Percentiles rank a stretch among this genome's conserved stretches.
phyloP scores from a whole-genome alignment of 768 basidiomycete species.

The Mrakia blollopis region DNA sequence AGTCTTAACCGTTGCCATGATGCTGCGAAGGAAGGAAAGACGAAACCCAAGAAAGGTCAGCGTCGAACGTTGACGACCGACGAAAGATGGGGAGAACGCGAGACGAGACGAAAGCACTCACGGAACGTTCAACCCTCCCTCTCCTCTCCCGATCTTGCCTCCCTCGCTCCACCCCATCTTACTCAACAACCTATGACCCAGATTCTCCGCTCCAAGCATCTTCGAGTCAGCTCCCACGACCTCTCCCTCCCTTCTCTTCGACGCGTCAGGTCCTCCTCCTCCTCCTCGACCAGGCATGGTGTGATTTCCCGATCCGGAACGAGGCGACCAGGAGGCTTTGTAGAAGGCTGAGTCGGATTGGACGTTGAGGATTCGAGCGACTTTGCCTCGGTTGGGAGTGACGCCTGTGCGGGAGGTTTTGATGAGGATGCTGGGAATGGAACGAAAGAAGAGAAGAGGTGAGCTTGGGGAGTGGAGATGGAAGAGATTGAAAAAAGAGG shows the following conservation, averaged over 20 bases:
- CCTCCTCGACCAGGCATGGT: slow-evolving; percentile 41
- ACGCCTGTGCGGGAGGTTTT: slow-evolving; percentile 60
- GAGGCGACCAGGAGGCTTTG: slow-evolving; percentile 39
- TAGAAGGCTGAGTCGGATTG: slow-evolving; percentile 15
- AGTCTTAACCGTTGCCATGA: slow-evolving; percentile 27
- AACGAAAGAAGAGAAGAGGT: background rate
- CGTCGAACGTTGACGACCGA: background rate
- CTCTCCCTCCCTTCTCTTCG: slow-evolving; percentile 68
- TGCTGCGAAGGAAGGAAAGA: background rate
- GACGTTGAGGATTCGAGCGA: slow-evolving; percentile 33
- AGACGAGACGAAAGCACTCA: too few relatives aligned
- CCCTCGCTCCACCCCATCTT: slow-evolving; percentile 33
- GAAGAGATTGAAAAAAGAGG: background rate
- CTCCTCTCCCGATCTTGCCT: slow-evolving; percentile 21
- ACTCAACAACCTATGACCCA: slow-evolving; percentile 76
- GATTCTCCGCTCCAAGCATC: slow-evolving; percentile 69
- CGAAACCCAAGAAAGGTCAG: background rate
- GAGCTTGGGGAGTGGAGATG: background rate
- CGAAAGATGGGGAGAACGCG: too few relatives aligned
- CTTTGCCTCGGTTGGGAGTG: slow-evolving; percentile 56
- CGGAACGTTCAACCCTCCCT: slow-evolving; percentile 28
- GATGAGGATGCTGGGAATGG: slow-evolving; percentile 51
- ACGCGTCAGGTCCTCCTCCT: slow-evolving; percentile 45
- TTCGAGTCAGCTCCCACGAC: slow-evolving; percentile 80
- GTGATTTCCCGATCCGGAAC: slow-evolving; percentile 39